Percentiles rank a stretch among this genome's conserved stretches.
Evolutionary conservation across 805 yeast genomes (phyloP).

Genomic region (Saturnispora sekii): DNA sequence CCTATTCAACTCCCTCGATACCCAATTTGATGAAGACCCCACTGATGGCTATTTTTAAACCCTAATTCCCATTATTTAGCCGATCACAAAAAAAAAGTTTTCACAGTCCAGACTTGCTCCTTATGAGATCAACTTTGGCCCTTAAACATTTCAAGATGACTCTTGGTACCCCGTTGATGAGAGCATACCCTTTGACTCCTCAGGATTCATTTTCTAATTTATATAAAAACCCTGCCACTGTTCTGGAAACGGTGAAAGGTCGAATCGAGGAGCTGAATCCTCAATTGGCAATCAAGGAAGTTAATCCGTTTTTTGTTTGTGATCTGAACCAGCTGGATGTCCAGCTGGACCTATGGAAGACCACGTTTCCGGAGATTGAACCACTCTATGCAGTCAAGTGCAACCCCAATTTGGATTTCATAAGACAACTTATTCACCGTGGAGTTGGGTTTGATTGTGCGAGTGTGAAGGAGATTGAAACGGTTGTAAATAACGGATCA

Average conservation of each 20-base stretch:
- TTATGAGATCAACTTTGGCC: too few species aligned
- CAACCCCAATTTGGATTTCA: constrained; percentile 60
- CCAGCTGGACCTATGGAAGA: constrained; percentile 54
- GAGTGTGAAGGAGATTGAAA: constrained; percentile 71
- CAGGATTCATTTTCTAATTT: constrained; percentile 3
- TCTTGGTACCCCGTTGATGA: too few species aligned
- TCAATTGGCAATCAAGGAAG: constrained; percentile 22
- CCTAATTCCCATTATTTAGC: too few species aligned
- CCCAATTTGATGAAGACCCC: too few species aligned
- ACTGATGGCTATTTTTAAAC: too few species aligned
- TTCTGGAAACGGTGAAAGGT: constrained; percentile 10
- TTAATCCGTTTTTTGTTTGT: constrained; percentile 81
- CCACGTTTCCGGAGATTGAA: constrained; percentile 57
- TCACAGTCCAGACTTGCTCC: neutral
- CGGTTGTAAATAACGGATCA: constrained; percentile 38
- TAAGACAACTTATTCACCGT: constrained; percentile 44
- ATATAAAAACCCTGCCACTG: constrained; percentile 1
- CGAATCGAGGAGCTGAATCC: constrained; percentile 37
- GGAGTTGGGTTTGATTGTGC: constrained; percentile 92
- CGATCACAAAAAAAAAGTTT: neutral
- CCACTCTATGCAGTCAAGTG: constrained; percentile 97
- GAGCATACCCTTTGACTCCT: constrained; percentile 10
- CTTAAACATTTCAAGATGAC: too few species aligned
- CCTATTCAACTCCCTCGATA: too few species aligned
- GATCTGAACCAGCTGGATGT: constrained; percentile 67